Percentiles rank a stretch among this genome's conserved stretches.
These are phyloP conservation scores for Penicillium angulare DNA, from an alignment of 495 filamentous ascomycete genomes.

Conservation along the genomic window DNA sequence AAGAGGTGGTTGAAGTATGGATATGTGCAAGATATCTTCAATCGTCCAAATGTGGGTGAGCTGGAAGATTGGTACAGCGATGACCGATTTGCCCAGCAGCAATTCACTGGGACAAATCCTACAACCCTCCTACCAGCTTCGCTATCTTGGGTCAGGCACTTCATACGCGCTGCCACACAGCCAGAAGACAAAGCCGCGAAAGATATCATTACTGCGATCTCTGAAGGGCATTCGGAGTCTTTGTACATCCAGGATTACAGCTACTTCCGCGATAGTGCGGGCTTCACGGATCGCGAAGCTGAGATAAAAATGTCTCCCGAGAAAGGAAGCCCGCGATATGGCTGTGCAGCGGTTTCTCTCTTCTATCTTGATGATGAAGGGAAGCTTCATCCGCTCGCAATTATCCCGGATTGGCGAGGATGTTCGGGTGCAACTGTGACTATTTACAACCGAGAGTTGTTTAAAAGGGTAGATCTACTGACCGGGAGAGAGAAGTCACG, in stretches of 20 bases:
- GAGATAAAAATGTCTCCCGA: background rate
- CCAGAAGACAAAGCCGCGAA: conserved; percentile 16
- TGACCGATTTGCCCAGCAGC: conserved; percentile 48
- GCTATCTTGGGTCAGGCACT: conserved; percentile 29
- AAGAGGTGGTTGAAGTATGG: too few relatives aligned
- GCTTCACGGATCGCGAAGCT: too few relatives aligned
- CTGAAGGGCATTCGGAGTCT: conserved; percentile 19
- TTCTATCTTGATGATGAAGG: conserved; percentile 44
- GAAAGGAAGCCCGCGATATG: conserved; percentile 7
- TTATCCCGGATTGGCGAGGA: conserved; percentile 44
- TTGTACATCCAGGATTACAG: conserved; percentile 47
- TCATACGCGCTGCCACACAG: conserved; percentile 32
- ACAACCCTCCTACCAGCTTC: conserved; percentile 41
- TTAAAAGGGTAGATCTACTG: background rate
- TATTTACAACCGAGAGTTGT: background rate
- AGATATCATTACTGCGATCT: conserved; percentile 11
- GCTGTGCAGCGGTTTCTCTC: conserved; percentile 40
- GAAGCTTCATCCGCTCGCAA: conserved; percentile 46
- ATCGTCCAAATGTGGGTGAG: conserved; percentile 42
- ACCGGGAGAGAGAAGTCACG: too few relatives aligned
- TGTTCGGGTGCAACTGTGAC: conserved; percentile 18
- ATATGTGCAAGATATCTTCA: conserved; percentile 29
- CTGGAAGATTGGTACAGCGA: conserved; percentile 49
- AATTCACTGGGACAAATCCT: conserved; percentile 50
- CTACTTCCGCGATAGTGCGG: conserved; percentile 42